Conservation (phyloP, 371 early-diverging fungal species). For the Apophysomyces elegans region DNA sequence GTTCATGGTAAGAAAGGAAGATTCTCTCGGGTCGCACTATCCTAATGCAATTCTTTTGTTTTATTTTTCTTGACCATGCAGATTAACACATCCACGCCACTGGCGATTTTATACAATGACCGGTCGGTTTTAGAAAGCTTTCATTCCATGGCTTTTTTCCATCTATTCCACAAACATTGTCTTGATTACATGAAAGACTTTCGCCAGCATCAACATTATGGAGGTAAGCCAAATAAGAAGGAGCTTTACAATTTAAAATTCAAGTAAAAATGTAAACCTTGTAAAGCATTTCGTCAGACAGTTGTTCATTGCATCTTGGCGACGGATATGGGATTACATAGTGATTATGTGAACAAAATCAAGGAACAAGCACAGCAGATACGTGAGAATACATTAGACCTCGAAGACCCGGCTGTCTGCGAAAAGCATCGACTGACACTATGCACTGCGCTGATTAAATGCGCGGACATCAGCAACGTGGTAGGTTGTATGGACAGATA, state of each 20-base stretch:
- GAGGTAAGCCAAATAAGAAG: conserved; percentile 1
- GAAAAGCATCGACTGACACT: conserved; percentile 57
- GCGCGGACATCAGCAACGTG: conserved; percentile 80
- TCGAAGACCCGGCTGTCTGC: conserved; percentile 10
- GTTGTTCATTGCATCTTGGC: conserved; percentile 74
- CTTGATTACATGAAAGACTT: conserved; percentile 55
- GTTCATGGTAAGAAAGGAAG: conserved; percentile 60
- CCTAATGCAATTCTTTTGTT: no score
- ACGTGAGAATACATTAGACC: neutral
- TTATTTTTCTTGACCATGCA: conserved; percentile 19
- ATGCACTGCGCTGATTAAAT: conserved; percentile 75
- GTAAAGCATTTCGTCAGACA: conserved; percentile 64
- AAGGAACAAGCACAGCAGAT: conserved; percentile 59
- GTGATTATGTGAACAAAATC: conserved; percentile 71
- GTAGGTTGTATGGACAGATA: conserved; percentile 29
- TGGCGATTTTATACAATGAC: conserved; percentile 93
- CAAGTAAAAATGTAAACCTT: conserved; percentile 5
- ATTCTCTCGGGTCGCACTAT: no score
- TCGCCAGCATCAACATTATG: conserved; percentile 12
- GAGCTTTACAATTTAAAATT: conserved; percentile 13
- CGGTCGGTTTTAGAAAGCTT: conserved; percentile 93
- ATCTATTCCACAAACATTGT: conserved; percentile 68
- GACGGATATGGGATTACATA: conserved; percentile 82
- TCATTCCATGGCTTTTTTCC: conserved; percentile 88
- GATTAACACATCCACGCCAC: conserved; percentile 76